Base-by-base conservation (phyloP, 1,284 basidiomycete genomes). In the Uromyces viciae-fabae region DNA sequence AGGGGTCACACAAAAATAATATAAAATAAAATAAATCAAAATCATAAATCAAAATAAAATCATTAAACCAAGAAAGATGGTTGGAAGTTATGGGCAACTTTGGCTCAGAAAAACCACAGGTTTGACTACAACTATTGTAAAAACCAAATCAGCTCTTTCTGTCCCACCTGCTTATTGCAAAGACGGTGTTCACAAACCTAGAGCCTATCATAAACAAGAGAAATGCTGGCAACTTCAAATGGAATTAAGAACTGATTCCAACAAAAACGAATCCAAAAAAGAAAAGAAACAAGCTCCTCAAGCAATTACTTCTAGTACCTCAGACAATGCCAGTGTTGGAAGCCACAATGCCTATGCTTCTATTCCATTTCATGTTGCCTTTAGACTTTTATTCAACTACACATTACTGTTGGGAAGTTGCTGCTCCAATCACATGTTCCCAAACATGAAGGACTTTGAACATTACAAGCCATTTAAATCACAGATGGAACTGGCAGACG, bases 351-450 rank as follows among this genome's bases (percentile, higher is more conserved):
- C n/a, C n/a, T n/a, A n/a, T n/a, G n/a, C n/a, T n/a, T n/a, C n/a
- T n/a, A n/a, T n/a, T n/a, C n/a, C n/a, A n/a, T n/a, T n/a, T n/a
- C n/a, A n/a, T n/a, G n/a, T n/a, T n/a, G 54, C 54, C 9, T 58
- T 58, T 31, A 19, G 2, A 11, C n/a, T 31, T 7, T 1, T 25
- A 1, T 9, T 2, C 54, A 58, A 58, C 11, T 1, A 3, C 1
- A 58, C 58, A 0, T 33, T 60, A 15, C n/a, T 60, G 4, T 38
- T 75, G 2, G 73, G 40, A 31, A 33, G 42, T 40, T 49, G 52
- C 31, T 75, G 52, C 22, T 75, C 54, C 5, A n/a, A 75, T 56
- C 73, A 75, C 49, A 74, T 74, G 72, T 52, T 40, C 28, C 31
- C 72, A 7, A 31, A 74, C 5, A 58, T 25, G 19, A 36, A 28